Evolutionary conservation across 441 rosid species (phyloP).

Genomic region (Gossypium lobatum): DNA sequence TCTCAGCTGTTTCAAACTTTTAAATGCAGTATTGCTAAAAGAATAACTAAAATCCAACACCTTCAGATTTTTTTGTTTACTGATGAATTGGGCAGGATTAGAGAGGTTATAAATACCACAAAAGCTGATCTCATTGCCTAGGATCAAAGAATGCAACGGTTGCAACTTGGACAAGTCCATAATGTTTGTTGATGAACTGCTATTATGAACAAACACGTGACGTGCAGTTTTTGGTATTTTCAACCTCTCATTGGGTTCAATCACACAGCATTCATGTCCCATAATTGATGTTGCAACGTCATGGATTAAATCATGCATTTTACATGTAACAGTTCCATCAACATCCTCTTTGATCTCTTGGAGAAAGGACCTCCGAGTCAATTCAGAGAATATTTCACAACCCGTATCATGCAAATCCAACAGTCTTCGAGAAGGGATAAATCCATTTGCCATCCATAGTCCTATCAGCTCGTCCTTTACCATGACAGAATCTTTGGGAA

Average conservation of each 20-base stretch:
- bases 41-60: background rate
- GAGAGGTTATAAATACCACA: too few species aligned
- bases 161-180: background rate
- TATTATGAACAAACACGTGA: background rate
- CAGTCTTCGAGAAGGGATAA: too few species aligned
- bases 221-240: background rate
- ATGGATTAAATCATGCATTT: background rate
- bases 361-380: background rate
- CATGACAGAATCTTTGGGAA: background rate
- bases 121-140: rapidly evolving
- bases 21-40: background rate
- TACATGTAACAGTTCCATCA: too few species aligned
- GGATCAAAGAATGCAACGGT: background rate
- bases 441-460: background rate
- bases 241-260: background rate
- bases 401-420: too few species aligned
- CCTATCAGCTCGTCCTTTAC: background rate
- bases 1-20: background rate
- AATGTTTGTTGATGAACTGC: rapidly evolving
- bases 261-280: background rate
- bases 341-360: background rate
- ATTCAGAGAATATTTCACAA: background rate
- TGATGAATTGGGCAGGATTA: background rate
- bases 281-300: background rate
- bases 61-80: background rate